A percentile compares a stretch with the other conserved stretches of the same genome.
Evolutionary conservation across 2,329 filamentous ascomycete genomes (phyloP).

Genomic region (Talaromyces pinophilus): DNA sequence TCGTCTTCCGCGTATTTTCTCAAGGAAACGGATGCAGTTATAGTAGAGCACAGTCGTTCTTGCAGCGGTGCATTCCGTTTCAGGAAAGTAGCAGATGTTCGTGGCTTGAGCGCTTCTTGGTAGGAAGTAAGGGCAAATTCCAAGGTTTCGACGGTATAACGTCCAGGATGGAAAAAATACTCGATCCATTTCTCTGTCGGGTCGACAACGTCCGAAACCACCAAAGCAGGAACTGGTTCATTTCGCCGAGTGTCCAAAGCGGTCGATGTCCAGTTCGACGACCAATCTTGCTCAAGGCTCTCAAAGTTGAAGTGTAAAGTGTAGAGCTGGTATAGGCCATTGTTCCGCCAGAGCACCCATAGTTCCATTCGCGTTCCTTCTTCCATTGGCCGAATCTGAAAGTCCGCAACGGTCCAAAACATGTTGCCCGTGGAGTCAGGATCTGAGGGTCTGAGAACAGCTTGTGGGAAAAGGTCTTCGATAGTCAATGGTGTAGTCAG

Average conservation of each 20-base stretch:
- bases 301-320: constrained; percentile 71
- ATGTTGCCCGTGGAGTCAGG: constrained; percentile 65
- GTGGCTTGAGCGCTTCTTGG: constrained; percentile 60
- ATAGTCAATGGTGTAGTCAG: constrained; percentile 61
- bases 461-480: constrained; percentile 68
- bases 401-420: constrained; percentile 79
- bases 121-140: constrained; percentile 84
- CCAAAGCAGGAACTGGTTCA: constrained; percentile 58
- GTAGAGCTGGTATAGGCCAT: constrained; percentile 74
- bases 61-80: constrained; percentile 61
- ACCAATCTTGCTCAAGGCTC: constrained; percentile 63
- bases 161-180: constrained; percentile 78
- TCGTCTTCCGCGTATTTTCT: constrained; percentile 62
- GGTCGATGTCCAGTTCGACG: constrained; percentile 69
- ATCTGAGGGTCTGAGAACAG: constrained; percentile 65
- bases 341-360: constrained; percentile 84
- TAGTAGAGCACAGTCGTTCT: constrained; percentile 72
- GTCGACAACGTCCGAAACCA: constrained; percentile 66
- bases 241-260: constrained; percentile 60
- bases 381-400: constrained; percentile 60
- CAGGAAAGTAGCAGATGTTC: constrained; percentile 44
- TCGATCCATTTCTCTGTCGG: constrained; percentile 82
- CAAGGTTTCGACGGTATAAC: constrained; percentile 75
- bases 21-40: constrained; percentile 69
- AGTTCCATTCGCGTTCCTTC: constrained; percentile 61